Evolutionary conservation across 805 yeast genomes (phyloP).

Genomic region (Lachancea nothofagi): DNA sequence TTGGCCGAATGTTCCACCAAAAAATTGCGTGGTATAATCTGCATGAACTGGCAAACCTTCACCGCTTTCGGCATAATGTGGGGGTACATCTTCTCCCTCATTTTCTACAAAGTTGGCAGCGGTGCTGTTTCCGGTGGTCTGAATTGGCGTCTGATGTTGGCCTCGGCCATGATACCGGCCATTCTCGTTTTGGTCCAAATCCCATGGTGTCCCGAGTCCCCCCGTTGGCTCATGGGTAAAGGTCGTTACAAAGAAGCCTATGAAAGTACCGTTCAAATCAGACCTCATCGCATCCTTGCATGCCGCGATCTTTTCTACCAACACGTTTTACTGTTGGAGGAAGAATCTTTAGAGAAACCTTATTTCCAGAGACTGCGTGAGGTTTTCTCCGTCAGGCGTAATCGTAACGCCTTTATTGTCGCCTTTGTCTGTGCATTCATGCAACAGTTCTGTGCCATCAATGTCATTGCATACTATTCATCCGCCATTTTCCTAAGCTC

Average conservation of each 20-base stretch:
- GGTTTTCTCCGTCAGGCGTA: conserved; percentile 68
- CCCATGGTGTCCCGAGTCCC: conserved; percentile 68
- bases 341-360: conserved; percentile 45
- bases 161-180: conserved; percentile 64
- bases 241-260: conserved; percentile 56
- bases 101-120: conserved; percentile 50
- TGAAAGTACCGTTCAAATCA: conserved; percentile 43
- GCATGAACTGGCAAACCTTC: conserved; percentile 72
- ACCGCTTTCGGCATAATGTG: conserved; percentile 72
- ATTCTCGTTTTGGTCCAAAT: conserved; percentile 52
- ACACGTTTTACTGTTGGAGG: conserved; percentile 58
- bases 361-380: conserved; percentile 45
- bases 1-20: conserved; percentile 63
- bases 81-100: conserved; percentile 61
- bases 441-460: conserved; percentile 90
- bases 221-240: conserved; percentile 74
- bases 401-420: conserved; percentile 75
- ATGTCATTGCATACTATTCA: conserved; percentile 82
- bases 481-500: conserved; percentile 68
- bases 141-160: conserved; percentile 68
- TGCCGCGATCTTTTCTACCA: conserved; percentile 70
- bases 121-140: conserved; percentile 37
- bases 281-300: conserved; percentile 51
- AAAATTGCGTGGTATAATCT: conserved; percentile 57
- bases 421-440: conserved; percentile 79